Base-by-base conservation (phyloP, 345 rosid genomes). In the Cardamine resedifolia region DNA sequence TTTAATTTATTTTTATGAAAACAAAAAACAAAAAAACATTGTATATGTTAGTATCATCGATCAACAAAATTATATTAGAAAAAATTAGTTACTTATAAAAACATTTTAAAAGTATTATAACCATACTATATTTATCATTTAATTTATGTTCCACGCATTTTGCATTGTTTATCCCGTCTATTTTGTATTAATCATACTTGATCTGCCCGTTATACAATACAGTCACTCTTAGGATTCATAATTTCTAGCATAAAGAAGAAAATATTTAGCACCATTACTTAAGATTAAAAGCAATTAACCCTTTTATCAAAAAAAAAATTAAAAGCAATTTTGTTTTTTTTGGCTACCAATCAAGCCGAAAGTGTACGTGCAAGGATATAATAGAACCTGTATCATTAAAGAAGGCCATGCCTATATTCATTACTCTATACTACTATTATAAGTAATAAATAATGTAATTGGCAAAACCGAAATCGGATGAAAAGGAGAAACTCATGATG, bases 311-410 rank as follows among this genome's bases (percentile, higher is more conserved):
- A 36, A 10, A 10, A 41, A 41, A 41, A 11, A 9, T 38, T 14
- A 23, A 23, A 23, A 23, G 24, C 24, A 23, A 23, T 23, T 23
- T 23, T 23, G 24, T 23, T 23, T 23, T 23, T 23, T 2, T 23
- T n/a, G n/a, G 70, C 11, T 43, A 23, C n/a, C 65, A 64, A 64
- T 56, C 16, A 64, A 73, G 77, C 77, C 71, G 73, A 74, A 74
- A 66, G 73, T 51, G 56, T 41, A 67, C 78, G 68, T 51, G 78
- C 63, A 67, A 41, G 58, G 56, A 24, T 20, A 36, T 51, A 34
- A 27, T 20, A 33, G 63, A 73, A 55, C 58, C 23, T 39, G 38
- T 38, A 49, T 67, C 68, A 50, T 28, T 58, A 74, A 59, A 51
- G 24, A 26, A 67, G 62, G 56, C 49, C 69, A 68, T 52, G 74